Evolutionary conservation across 148 eudicot species (phyloP).

Genomic region (Amaranthus hypochondriacus): DNA sequence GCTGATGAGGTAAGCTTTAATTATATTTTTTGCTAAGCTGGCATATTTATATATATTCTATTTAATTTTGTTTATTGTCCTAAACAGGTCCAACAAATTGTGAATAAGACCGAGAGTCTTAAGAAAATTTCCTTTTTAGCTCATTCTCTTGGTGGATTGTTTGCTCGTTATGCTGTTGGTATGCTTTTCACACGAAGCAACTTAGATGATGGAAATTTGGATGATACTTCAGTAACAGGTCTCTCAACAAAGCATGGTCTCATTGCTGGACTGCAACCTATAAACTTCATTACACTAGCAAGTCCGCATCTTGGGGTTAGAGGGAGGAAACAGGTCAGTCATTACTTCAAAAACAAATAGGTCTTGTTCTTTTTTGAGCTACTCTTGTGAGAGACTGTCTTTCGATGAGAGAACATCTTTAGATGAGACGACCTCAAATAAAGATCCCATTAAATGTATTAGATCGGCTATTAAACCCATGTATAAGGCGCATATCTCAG

Average conservation of each 20-base stretch:
- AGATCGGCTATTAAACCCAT: too few relatives aligned
- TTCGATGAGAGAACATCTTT: too few relatives aligned
- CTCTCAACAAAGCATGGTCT: slow-evolving; percentile 33
- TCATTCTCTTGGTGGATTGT: slow-evolving; percentile 96
- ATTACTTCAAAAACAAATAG: neutral
- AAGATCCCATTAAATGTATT: too few relatives aligned
- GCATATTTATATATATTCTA: neutral
- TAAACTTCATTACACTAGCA: slow-evolving; percentile 89
- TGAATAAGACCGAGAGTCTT: slow-evolving; percentile 59
- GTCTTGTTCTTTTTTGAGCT: neutral
- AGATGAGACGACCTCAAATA: too few relatives aligned
- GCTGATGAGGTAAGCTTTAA: slow-evolving; percentile 82
- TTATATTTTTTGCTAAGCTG: neutral
- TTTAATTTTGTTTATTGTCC: slow-evolving; percentile 11
- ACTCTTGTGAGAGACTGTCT: neutral
- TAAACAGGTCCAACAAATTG: slow-evolving; percentile 69
- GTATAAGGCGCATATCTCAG: too few relatives aligned
- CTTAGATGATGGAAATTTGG: slow-evolving; percentile 21
- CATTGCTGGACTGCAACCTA: slow-evolving; percentile 82
- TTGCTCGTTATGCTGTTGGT: slow-evolving; percentile 84
- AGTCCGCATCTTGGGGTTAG: slow-evolving; percentile 99
- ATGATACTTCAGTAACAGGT: slow-evolving; percentile 31
- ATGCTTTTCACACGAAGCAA: slow-evolving; percentile 50
- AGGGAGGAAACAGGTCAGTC: slow-evolving; percentile 88
- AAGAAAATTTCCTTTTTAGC: slow-evolving; percentile 88